Evolutionary conservation across 345 rosid species (phyloP).

Genomic region (Pseudoturritis turrita): DNA sequence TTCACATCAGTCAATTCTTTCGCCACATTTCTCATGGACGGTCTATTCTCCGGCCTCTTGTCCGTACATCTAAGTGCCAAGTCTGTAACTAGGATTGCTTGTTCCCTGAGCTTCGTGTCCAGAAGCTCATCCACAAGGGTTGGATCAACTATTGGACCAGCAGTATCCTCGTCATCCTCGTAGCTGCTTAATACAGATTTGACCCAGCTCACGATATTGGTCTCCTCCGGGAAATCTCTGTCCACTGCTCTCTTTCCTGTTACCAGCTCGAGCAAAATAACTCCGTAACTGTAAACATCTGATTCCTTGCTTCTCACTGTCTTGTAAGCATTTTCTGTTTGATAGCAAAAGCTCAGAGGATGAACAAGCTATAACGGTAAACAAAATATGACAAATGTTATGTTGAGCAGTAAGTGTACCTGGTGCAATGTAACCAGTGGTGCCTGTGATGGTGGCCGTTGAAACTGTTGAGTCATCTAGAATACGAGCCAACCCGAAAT

Average conservation of each 20-base stretch:
- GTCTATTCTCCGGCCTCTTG: conserved; percentile 54
- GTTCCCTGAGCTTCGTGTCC: conserved; percentile 42
- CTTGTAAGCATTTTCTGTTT: conserved; percentile 67
- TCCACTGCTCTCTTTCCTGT: conserved; percentile 53
- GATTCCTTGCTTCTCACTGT: conserved; percentile 52
- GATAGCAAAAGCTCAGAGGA: conserved; percentile 53
- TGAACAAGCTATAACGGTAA: conserved; percentile 44
- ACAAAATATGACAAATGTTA: conserved; percentile 42
- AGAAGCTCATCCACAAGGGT: conserved; percentile 43
- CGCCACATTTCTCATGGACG: conserved; percentile 67
- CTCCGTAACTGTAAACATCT: conserved; percentile 69
- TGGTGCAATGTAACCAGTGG: conserved; percentile 81
- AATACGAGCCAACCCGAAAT: conserved; percentile 77
- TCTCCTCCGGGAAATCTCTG: conserved; percentile 33
- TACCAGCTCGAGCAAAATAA: conserved; percentile 58
- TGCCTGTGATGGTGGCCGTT: conserved; percentile 46
- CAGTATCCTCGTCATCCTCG: conserved; percentile 23
- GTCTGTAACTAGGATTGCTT: conserved; percentile 41
- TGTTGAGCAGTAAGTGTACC: conserved; percentile 58
- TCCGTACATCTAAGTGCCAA: conserved; percentile 63
- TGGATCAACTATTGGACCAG: conserved; percentile 39
- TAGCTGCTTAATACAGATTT: conserved; percentile 36
- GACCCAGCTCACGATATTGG: conserved; percentile 47
- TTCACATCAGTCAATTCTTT: conserved; percentile 40
- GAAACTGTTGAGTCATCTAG: conserved; percentile 46